Conservation (phyloP, 768 basidiomycete genomes). For the Tricholoma terreum region DNA sequence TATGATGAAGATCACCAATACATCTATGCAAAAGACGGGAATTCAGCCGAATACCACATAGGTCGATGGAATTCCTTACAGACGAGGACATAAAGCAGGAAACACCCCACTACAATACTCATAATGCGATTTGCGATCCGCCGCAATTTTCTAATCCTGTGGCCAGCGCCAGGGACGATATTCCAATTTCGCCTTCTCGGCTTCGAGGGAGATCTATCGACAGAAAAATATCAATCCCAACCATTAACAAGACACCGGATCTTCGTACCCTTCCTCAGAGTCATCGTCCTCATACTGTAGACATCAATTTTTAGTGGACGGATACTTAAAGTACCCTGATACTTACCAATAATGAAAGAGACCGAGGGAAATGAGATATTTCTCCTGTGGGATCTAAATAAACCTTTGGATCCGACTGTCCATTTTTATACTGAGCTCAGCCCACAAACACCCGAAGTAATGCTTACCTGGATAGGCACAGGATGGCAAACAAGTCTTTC, state of each 20-base stretch:
- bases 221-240: neutral
- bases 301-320: no score
- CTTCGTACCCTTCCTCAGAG: neutral
- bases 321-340: no score
- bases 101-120: neutral
- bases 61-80: slow-evolving; percentile 3
- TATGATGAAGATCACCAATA: neutral
- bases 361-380: slow-evolving; percentile 9
- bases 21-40: neutral
- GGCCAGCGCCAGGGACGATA: slow-evolving; percentile 1
- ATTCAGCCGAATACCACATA: neutral
- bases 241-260: neutral
- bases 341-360: slow-evolving; percentile 12
- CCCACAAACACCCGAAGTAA: neutral
- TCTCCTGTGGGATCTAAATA: slow-evolving; percentile 10
- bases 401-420: slow-evolving; percentile 13
- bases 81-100: slow-evolving; percentile 2
- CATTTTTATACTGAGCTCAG: neutral
- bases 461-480: slow-evolving; percentile 6
- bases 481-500: slow-evolving; percentile 9
- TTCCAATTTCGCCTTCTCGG: slow-evolving; percentile 10
- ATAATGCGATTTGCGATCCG: slow-evolving; percentile 1
- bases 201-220: neutral
- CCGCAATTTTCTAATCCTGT: neutral
- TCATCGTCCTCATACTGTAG: slow-evolving; percentile 8